These are phyloP conservation scores for Aspergillus latus DNA, from an alignment of 2,329 filamentous ascomycete genomes.

Conservation along the genomic window DNA sequence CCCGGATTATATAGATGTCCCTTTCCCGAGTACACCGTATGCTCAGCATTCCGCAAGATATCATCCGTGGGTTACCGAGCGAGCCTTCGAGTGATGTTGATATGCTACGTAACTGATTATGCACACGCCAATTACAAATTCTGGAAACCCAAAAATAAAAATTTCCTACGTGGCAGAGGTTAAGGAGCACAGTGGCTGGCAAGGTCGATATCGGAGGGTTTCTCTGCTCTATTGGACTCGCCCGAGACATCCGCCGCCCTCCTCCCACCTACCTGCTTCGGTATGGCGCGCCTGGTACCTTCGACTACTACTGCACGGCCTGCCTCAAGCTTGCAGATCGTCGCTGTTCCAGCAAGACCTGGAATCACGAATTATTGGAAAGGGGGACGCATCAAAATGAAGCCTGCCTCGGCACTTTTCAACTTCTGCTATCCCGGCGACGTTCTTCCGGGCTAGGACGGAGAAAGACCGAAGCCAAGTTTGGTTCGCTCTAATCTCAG, in stretches of 20 bases:
- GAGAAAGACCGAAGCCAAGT: constrained; percentile 25
- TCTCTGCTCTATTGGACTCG: background rate
- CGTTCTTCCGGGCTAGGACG: constrained; percentile 26
- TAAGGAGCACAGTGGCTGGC: constrained; percentile 5
- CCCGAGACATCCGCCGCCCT: constrained; percentile 3
- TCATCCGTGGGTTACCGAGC: background rate
- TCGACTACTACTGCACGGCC: constrained; percentile 14
- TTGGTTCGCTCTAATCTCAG: constrained; percentile 10
- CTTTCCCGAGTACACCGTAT: background rate
- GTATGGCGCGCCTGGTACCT: constrained; percentile 8
- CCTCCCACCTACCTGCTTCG: constrained; percentile 13
- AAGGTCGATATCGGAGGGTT: constrained; percentile 7
- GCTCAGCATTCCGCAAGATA: background rate
- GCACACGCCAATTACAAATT: constrained; percentile 9
- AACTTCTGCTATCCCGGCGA: constrained; percentile 19
- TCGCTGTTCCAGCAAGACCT: constrained; percentile 19
- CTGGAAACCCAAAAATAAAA: background rate
- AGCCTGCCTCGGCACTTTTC: constrained; percentile 23
- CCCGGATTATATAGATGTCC: background rate
- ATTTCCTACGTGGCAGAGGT: constrained; percentile 11
- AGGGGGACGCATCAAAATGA: background rate
- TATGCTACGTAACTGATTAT: constrained; percentile 1
- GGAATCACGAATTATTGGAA: constrained; percentile 12
- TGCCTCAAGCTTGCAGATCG: constrained; percentile 21
- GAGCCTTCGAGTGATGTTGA: background rate